These are phyloP conservation scores for Ophiostoma ips DNA, from an alignment of 2,329 filamentous ascomycete genomes.

Conservation along the genomic window DNA sequence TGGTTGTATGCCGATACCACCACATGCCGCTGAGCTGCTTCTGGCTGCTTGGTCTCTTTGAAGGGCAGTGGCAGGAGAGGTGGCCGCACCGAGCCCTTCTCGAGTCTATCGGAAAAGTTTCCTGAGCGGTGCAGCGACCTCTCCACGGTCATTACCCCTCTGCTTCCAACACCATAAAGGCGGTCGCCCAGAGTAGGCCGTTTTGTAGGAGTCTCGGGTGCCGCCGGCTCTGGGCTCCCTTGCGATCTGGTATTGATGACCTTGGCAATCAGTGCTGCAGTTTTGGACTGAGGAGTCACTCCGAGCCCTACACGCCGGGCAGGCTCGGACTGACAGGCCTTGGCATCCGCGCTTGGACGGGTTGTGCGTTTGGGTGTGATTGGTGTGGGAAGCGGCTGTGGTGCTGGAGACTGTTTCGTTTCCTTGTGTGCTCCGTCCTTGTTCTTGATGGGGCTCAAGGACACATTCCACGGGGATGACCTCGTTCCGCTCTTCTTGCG, in stretches of 20 bases:
- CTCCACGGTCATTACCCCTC: not conserved
- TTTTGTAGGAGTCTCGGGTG: not conserved
- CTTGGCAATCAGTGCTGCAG: slow-evolving; percentile 10
- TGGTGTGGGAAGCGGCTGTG: not conserved
- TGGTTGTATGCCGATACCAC: too few relatives aligned
- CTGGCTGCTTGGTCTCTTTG: not conserved
- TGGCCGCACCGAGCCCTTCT: not conserved
- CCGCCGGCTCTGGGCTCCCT: not conserved
- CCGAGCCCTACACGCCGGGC: not conserved
- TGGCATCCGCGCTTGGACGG: not conserved
- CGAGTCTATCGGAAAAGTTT: not conserved
- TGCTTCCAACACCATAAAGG: not conserved
- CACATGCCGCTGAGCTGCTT: not conserved
- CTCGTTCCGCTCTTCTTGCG: not conserved
- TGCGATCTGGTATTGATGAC: slow-evolving; percentile 8
- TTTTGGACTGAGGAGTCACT: slow-evolving; percentile 9
- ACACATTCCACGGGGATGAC: not conserved
- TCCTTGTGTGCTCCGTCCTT: not conserved
- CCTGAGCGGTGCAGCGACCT: not conserved
- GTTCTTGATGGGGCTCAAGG: slow-evolving; percentile 1
- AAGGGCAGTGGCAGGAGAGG: not conserved
- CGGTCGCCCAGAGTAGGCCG: not conserved
- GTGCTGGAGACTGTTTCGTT: too few relatives aligned
- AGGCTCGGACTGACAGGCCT: slow-evolving; percentile 1
- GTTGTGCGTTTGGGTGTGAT: not conserved